These are phyloP conservation scores for Ensete glaucum DNA, from an alignment of 176 grass and related monocot genomes.

Conservation along the genomic window DNA sequence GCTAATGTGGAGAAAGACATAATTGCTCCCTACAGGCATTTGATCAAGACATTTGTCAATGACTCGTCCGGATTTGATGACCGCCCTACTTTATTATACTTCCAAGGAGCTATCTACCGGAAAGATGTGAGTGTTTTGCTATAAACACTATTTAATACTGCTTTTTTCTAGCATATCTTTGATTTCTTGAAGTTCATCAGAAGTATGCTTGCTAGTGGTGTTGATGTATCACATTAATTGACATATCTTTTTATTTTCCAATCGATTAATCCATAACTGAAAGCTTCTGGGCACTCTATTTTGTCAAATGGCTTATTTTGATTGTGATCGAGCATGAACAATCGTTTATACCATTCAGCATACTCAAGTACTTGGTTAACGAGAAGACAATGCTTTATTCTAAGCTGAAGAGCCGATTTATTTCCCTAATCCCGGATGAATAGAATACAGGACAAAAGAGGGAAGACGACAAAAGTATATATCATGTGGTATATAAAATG, in stretches of 20 bases:
- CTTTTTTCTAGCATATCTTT: not conserved
- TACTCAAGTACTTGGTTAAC: not conserved
- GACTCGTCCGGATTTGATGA: slow-evolving; percentile 61
- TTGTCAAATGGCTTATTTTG: not conserved
- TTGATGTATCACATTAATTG: not conserved
- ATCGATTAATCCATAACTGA: not conserved
- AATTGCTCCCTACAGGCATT: slow-evolving; percentile 70
- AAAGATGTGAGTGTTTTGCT: slow-evolving; percentile 60
- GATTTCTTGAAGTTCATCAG: too few relatives aligned
- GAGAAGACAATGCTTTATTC: not conserved
- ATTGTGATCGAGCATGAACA: not conserved
- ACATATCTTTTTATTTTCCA: not conserved
- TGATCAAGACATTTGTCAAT: slow-evolving; percentile 59
- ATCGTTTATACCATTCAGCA: not conserved
- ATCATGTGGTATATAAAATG: too few relatives aligned
- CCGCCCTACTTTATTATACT: slow-evolving; percentile 57
- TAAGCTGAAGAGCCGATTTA: too few relatives aligned
- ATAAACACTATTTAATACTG: not conserved
- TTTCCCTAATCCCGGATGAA: not conserved
- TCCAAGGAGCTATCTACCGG: slow-evolving; percentile 85
- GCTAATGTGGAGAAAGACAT: slow-evolving; percentile 87
- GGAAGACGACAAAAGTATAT: not conserved
- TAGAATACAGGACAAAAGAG: not conserved
- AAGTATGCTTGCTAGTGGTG: too few relatives aligned
- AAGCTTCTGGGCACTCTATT: not conserved